Percentiles rank a stretch among this genome's conserved stretches.
Conservation (phyloP, 2,329 filamentous ascomycete species). For the Onygenales sp. region DNA sequence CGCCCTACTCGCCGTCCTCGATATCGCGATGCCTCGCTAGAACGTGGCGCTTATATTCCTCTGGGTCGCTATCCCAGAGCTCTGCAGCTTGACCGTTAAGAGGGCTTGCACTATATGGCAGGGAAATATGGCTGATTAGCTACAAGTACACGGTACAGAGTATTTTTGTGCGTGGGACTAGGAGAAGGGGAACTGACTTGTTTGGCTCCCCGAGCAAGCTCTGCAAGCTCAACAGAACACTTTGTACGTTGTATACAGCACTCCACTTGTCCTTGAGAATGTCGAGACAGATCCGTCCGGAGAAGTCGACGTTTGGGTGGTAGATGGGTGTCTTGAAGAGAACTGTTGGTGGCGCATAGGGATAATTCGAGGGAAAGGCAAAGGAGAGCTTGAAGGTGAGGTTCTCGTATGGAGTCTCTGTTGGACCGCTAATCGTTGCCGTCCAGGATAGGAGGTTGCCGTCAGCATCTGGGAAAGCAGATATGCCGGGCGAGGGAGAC, state of each 20-base stretch:
- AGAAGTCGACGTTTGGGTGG: conserved; percentile 97
- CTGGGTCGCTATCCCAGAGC: conserved; percentile 82
- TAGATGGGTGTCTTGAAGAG: conserved; percentile 98
- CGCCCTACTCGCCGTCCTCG: conserved; percentile 33
- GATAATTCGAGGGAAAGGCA: conserved; percentile 84
- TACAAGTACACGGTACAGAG: conserved; percentile 6
- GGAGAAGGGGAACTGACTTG: conserved; percentile 57
- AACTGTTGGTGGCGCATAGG: conserved; percentile 81
- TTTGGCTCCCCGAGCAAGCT: conserved; percentile 94
- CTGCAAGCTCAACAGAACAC: conserved; percentile 84
- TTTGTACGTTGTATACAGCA: conserved; percentile 92
- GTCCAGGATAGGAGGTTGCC: conserved; percentile 89
- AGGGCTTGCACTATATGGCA: conserved; percentile 62
- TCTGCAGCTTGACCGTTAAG: conserved; percentile 94
- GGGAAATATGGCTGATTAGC: background rate
- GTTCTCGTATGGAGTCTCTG: conserved; percentile 80
- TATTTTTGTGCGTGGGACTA: too few relatives aligned
- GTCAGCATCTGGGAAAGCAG: conserved; percentile 84
- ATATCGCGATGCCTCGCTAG: conserved; percentile 53
- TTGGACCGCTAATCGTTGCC: conserved; percentile 84
- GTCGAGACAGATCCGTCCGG: conserved; percentile 90
- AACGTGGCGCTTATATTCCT: conserved; percentile 75
- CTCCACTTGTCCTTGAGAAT: conserved; percentile 99
- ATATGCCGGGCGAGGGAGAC: conserved; percentile 83
- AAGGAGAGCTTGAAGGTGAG: conserved; percentile 89